Evolutionary conservation across 345 rosid genomes (phyloP).

Genomic region (Citrus trifoliata): DNA sequence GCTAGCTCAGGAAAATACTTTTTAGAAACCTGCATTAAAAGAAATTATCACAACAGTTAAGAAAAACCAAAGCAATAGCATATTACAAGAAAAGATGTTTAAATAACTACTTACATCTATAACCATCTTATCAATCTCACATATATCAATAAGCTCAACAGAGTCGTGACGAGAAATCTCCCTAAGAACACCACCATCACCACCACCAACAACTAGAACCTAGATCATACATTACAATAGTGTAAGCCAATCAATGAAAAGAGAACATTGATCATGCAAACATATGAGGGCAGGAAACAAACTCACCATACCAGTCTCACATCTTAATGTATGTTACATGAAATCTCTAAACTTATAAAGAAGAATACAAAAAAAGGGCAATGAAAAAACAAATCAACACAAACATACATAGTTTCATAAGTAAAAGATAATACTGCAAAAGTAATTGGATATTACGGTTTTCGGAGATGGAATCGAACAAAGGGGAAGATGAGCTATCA

Average conservation of each 20-base stretch:
- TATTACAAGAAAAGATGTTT: background rate
- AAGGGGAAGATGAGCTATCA: slow-evolving; percentile 96
- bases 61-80: background rate
- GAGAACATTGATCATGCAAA: too few species aligned
- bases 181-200: slow-evolving; percentile 95
- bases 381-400: background rate
- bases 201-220: slow-evolving; percentile 99
- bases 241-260: background rate
- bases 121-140: slow-evolving; percentile 97
- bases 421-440: background rate
- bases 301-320: background rate
- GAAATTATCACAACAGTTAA: background rate
- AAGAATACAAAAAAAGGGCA: background rate
- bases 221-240: slow-evolving; percentile 16
- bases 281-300: background rate
- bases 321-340: background rate
- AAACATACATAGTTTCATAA: background rate
- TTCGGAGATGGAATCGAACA: slow-evolving; percentile 85
- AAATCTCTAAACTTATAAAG: too few species aligned
- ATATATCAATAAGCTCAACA: slow-evolving; percentile 85
- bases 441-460: slow-evolving; percentile 38
- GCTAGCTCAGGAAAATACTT: slow-evolving; percentile 79
- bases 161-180: slow-evolving; percentile 90
- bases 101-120: slow-evolving; percentile 68
- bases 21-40: slow-evolving; percentile 60